These are phyloP conservation scores for Diatrype stigma DNA, from an alignment of 2,329 filamentous ascomycete species.

Conservation along the genomic window DNA sequence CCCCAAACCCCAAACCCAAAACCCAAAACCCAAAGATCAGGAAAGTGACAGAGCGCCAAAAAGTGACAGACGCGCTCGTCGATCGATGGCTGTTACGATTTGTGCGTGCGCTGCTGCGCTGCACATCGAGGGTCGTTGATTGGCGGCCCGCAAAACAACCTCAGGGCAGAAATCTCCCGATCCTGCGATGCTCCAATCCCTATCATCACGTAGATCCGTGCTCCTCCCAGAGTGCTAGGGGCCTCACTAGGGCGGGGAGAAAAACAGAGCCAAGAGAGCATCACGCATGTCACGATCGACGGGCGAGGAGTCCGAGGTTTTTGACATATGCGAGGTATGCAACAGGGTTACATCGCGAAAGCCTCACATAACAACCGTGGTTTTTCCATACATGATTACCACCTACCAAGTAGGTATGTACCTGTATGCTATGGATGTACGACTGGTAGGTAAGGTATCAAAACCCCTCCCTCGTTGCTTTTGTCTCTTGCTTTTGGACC, in stretches of 20 bases:
- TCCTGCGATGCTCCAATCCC: background rate
- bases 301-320: background rate
- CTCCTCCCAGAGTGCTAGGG: background rate
- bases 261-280: background rate
- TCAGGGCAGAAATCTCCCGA: background rate
- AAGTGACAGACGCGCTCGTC: no score
- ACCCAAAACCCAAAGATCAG: no score
- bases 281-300: background rate
- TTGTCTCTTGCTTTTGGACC: no score
- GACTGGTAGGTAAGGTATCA: no score
- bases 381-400: background rate
- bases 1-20: no score
- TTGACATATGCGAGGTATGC: background rate
- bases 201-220: background rate
- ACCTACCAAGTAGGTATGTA: no score
- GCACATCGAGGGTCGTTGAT: constrained; percentile 13
- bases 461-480: no score
- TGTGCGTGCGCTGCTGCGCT: constrained; percentile 5
- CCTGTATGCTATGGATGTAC: no score
- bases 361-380: background rate
- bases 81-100: constrained; percentile 5
- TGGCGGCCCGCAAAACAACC: constrained; percentile 1
- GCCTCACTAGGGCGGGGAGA: no score
- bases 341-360: background rate
- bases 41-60: no score